Evolutionary conservation across 2,329 filamentous ascomycete genomes (phyloP).

Genomic region (Aspergillaceae sp.): DNA sequence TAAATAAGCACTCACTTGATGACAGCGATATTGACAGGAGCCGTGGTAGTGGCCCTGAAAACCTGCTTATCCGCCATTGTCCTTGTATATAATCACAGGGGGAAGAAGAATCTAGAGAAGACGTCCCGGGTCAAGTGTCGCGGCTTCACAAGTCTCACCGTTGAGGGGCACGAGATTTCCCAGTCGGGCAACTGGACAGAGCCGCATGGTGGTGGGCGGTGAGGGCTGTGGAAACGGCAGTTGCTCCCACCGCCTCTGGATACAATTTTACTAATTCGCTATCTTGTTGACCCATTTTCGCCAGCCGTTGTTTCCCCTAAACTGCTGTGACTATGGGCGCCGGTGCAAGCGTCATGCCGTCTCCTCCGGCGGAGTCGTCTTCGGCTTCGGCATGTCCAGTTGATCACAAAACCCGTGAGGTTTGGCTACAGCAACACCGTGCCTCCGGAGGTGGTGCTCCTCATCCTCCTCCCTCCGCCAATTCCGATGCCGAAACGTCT

Average conservation of each 20-base stretch:
- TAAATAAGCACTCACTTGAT: constrained; percentile 60
- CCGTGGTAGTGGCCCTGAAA: constrained; percentile 89
- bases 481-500: constrained; percentile 18
- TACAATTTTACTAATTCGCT: constrained; percentile 5
- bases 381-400: constrained; percentile 61
- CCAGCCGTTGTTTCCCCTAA: constrained; percentile 13
- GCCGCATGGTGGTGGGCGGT: constrained; percentile 1
- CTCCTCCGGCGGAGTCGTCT: constrained; percentile 15
- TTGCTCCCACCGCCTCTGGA: background rate
- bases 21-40: constrained; percentile 95
- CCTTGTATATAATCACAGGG: constrained; percentile 1
- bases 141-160: too few relatives aligned
- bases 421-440: constrained; percentile 61
- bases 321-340: constrained; percentile 26
- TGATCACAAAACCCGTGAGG: constrained; percentile 78
- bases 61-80: constrained; percentile 43
- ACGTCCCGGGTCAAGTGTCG: background rate
- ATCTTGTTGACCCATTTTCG: constrained; percentile 12
- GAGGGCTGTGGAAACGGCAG: constrained; percentile 2
- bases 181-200: constrained; percentile 4
- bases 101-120: background rate
- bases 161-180: constrained; percentile 6
- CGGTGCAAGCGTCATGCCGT: constrained; percentile 27
- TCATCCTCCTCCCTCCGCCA: constrained; percentile 17
- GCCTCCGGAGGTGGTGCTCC: constrained; percentile 30